Evolutionary conservation across 2,329 filamentous ascomycete genomes (phyloP), one percentile per base, ranked within the genome.

Genomic region (Aspergillus uvarum): DNA sequence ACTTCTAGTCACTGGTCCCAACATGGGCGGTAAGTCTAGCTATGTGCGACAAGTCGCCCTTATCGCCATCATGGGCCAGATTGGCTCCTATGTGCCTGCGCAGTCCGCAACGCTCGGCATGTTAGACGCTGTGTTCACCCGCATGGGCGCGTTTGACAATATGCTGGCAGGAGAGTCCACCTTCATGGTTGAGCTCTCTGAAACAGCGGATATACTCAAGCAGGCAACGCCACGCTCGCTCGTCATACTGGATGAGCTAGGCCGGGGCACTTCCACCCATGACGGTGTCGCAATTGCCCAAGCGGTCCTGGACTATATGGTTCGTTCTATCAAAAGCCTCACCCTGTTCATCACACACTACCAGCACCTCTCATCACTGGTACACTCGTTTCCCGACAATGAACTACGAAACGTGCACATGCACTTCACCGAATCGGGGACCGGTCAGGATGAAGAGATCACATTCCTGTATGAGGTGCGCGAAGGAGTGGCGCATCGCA

Each of bases 1-100:
- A 2, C 85, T 97, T 67, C 88, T 98, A 58, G 89, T 99, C 69
- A 99, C 95, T 0, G 95, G 95, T 0, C 95, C 95, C 31, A 99
- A 99, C 79, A 99, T 99, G 95, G 95, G 95, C 69, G 95, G 95
- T 59, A 99, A 99, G 74, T 96, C 92, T n/a, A 95, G 90, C 59
- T 99, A 96, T 75, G 94, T 99, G 22, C 91, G 95, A 56, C 91
- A 93, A 66, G 87, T 96, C 49, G 94, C 95, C 10, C 86, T 99
- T 6, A 92, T 98, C 63, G 86, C 90, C 51, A 93, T 99, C 69
- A 93, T 99, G 80, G 92, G 92, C 7, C 95, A 99, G 73, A 89
- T 97, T 64, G 95, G 95, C 54, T 96, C 91, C 42, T 99, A 93
- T 75, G 92, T 99, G 0, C 95, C 95, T 2, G 94, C 94, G 22